Evolutionary conservation across 2,329 filamentous ascomycete species (phyloP).

Genomic region (Xenosphaeropsis pyriputrescens): DNA sequence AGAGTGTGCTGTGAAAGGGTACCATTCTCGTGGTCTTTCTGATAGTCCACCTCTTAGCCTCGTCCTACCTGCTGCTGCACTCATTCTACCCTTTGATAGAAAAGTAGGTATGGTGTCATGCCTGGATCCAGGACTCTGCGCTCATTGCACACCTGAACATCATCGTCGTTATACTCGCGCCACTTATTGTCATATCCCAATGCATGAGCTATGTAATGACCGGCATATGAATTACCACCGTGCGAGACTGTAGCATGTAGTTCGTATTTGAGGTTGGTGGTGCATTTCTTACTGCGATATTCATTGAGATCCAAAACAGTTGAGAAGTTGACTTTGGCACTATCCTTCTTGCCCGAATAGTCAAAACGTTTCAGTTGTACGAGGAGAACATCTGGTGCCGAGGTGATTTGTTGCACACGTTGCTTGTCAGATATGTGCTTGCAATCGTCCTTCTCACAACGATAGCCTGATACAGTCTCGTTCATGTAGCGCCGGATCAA

Average conservation of each 20-base stretch:
- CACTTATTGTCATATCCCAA: conserved; percentile 5
- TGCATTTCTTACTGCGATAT: conserved; percentile 6
- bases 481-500: conserved; percentile 11
- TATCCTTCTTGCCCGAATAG: conserved; percentile 10
- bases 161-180: conserved; percentile 8
- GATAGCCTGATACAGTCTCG: conserved; percentile 11
- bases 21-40: too few relatives aligned
- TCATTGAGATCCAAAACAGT: conserved; percentile 11
- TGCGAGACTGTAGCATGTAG: conserved; percentile 17
- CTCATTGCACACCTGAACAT: conserved; percentile 1
- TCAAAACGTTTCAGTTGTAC: conserved; percentile 15
- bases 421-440: conserved; percentile 2
- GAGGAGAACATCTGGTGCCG: conserved; percentile 12
- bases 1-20: too few relatives aligned
- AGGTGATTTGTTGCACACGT: conserved; percentile 8
- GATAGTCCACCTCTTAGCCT: too few relatives aligned
- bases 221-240: conserved; percentile 2
- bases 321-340: conserved; percentile 5
- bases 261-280: conserved; percentile 11
- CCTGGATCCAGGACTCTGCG: neutral
- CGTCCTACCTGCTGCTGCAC: too few relatives aligned
- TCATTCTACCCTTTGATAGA: neutral
- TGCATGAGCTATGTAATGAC: conserved; percentile 10
- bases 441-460: conserved; percentile 12
- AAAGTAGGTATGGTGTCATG: conserved; percentile 1